Evolutionary conservation across 2,329 filamentous ascomycete species (phyloP), one percentile per base, ranked within the genome.

Genomic region (Alternaria sp.): DNA sequence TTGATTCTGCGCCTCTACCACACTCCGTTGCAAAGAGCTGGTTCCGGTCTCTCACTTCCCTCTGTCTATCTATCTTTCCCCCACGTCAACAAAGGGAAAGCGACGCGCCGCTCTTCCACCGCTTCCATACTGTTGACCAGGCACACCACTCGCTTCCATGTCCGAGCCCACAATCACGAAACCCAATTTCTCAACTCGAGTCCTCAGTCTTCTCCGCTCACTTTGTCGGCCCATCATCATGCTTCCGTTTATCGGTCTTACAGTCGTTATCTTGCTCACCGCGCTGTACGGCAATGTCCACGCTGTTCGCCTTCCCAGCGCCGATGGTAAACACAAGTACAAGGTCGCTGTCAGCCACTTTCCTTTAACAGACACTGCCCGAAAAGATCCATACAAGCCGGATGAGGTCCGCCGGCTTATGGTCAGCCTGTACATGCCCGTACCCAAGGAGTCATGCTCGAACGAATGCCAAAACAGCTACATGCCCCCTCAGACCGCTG

Each of bases 351-450:
- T 71, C 40, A 46, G 65, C 4, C 57, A 66, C 40, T 68, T 67
- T 30, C 46, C 61, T 8, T 46, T 72, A 7, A 62, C 45, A 5
- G 56, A 64, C 27, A 28, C 36, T 2, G 14, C 58, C 6, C 51
- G 27, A 10, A 62, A 69, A 18, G 62, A 59, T 25, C 36, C 60
- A 3, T 55, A 64, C 22, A 38, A 20, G 8, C 27, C 52, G 8
- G 40, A 38, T 4, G 14, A 60, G 22, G 44, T 67, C 20, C 60
- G 67, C 11, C 58, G 54, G n/a, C 38, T 70, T n/a, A 66, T 62
- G 58, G 62, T 66, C 25, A 72, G 68, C 48, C 32, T 74, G 5
- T 74, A 72, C 57, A 53, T 73, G 55, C 73, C 70, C 30, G 40
- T 74, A 4, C 36, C 58, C 4, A 59, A 50, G 12, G 32, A 34